Base-by-base conservation (phyloP, 768 basidiomycete species). In the Plicaturopsis crispa region DNA sequence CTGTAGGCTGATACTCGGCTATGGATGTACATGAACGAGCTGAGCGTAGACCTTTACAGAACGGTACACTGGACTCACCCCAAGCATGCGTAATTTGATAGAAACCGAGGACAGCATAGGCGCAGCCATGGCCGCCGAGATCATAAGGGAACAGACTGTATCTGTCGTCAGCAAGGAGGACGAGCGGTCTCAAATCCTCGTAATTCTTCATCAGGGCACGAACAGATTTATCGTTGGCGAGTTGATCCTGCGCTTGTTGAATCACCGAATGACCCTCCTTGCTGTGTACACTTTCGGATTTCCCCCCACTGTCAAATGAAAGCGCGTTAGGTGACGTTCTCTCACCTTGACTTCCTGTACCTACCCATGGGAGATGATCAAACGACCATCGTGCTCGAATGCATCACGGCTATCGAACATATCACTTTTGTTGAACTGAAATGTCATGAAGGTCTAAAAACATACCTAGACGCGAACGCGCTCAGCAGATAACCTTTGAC, bases 351-450 rank as follows among this genome's bases (percentile, higher is more conserved):
- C 73, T 39, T n/a, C n/a, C n/a, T n/a, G n/a, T n/a, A n/a, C n/a
- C n/a, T 44, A 90, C 87, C 85, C 88, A 54, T 91, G 87, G 6
- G 87, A 91, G 35, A 91, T 75, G 31, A 91, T 86, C 4, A 87
- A 51, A 44, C 65, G 75, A 12, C 88, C 87, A 12, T 56, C 65
- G 30, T 79, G 70, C 33, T 69, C 61, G 48, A 83, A 89, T 12
- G 65, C 48, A 48, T 91, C 87, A 7, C 83, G 80, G 33, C 87
- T 89, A 43, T 8, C 16, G 20, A 44, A 38, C 36, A 43, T 22
- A 31, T 33, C 39, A 37, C 36, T 38, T 40, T 36, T 45, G 28
- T 38, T 33, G 36, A 39, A 37, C n/a, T 18, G 22, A 11, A 39
- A 24, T 16, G 14, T 13, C 31, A 23, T 12, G 30, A 13, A 31